Conservation (phyloP, 352 stramenopile species). For the Elongisporangium anandrum region DNA sequence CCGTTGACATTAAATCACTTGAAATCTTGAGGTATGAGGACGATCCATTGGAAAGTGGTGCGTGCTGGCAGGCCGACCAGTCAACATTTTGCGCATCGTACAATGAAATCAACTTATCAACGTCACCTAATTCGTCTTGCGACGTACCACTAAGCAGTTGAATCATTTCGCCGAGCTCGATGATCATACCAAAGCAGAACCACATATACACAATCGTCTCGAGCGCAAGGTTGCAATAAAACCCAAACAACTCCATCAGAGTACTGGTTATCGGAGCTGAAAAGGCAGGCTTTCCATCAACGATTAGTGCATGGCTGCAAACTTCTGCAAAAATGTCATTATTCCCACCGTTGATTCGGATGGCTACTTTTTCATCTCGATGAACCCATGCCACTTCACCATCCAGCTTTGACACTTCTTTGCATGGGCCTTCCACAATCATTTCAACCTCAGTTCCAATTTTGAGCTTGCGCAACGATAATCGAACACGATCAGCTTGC, state of each 20-base stretch:
- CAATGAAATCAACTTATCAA: conserved; percentile 24
- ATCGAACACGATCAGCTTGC: conserved; percentile 37
- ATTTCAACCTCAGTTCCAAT: conserved; percentile 70
- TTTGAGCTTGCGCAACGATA: conserved; percentile 46
- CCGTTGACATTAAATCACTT: conserved; percentile 25
- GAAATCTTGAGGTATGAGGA: conserved; percentile 30
- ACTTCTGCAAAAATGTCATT: conserved; percentile 70
- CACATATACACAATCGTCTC: conserved; percentile 51
- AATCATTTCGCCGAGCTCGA: conserved; percentile 57
- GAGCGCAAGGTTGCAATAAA: conserved; percentile 41
- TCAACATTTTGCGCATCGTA: conserved; percentile 23
- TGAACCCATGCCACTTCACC: conserved; percentile 70
- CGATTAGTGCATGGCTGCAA: conserved; percentile 56
- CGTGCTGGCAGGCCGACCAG: conserved; percentile 16
- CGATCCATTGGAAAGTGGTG: conserved; percentile 5
- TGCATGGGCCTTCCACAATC: conserved; percentile 67
- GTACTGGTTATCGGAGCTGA: conserved; percentile 58
- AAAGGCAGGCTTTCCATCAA: conserved; percentile 58
- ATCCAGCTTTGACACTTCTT: conserved; percentile 67
- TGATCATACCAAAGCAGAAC: conserved; percentile 53
- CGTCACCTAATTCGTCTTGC: conserved; percentile 20
- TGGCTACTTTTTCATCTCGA: conserved; percentile 58
- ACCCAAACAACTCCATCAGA: conserved; percentile 50
- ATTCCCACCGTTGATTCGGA: conserved; percentile 55
- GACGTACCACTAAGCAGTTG: conserved; percentile 21